A percentile compares a stretch with the other conserved stretches of the same genome.
Evolutionary conservation across 345 rosid species (phyloP).

Genomic region (Trapa incisa): DNA sequence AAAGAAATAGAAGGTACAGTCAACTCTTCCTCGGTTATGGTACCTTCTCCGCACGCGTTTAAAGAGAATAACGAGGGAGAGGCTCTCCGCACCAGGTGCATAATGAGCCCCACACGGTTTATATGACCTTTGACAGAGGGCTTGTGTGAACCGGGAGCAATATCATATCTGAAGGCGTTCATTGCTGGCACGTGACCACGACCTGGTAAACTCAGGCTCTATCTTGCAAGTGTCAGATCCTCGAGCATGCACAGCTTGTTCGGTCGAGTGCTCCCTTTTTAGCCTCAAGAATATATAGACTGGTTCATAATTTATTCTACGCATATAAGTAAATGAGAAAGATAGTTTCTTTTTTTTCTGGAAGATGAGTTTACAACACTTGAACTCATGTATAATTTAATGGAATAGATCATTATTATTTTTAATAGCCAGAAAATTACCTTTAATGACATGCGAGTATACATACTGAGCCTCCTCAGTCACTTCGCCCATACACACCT

Average conservation of each 20-base stretch:
- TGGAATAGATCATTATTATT: no score
- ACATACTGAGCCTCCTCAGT: no score
- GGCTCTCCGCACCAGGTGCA: not conserved
- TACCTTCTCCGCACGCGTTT: conserved; percentile 30
- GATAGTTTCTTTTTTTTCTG: no score
- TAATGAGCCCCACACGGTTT: not conserved
- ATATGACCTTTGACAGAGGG: not conserved
- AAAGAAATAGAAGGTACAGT: not conserved
- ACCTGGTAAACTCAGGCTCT: conserved; percentile 10
- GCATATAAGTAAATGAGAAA: no score
- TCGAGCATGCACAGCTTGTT: not conserved
- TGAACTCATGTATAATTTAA: no score
- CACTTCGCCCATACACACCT: no score
- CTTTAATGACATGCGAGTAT: no score
- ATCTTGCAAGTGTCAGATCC: conserved; percentile 26
- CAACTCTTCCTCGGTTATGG: conserved; percentile 12
- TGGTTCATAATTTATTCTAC: no score
- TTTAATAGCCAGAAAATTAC: no score
- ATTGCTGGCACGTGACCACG: conserved; percentile 26
- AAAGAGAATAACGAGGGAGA: conserved; percentile 7
- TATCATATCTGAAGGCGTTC: not conserved
- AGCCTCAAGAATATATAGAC: not conserved
- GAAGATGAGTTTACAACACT: no score
- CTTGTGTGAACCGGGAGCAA: not conserved
- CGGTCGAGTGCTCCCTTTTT: not conserved